A percentile compares a stretch with the other conserved stretches of the same genome.
Conservation (phyloP, 202 grass and related monocot species). For the Bolboschoenoplectus hybrid region DNA sequence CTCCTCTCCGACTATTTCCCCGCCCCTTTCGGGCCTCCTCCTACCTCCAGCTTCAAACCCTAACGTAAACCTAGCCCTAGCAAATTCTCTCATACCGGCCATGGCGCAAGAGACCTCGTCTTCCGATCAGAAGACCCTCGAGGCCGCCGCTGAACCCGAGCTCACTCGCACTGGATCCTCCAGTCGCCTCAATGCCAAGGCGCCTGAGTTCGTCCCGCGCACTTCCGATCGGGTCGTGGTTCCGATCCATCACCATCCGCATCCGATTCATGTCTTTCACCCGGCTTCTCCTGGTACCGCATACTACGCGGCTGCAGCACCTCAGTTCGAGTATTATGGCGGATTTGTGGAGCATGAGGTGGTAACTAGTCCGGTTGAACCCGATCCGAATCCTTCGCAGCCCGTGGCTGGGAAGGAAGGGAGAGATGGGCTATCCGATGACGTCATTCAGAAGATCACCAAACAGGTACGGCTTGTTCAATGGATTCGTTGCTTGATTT, state of each 20-base stretch:
- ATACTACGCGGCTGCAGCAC: conserved; percentile 55
- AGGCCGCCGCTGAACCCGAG: conserved; percentile 42
- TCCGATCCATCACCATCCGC: conserved; percentile 38
- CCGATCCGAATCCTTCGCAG: conserved; percentile 18
- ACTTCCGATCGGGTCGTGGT: conserved; percentile 26
- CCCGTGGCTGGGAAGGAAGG: conserved; percentile 34
- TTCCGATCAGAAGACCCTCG: conserved; percentile 41
- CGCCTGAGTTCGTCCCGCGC: conserved; percentile 87
- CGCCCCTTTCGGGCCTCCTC: conserved; percentile 34
- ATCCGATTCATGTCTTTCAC: conserved; percentile 65
- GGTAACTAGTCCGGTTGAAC: conserved; percentile 41
- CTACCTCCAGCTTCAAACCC: conserved; percentile 12
- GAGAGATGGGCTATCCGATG: conserved; percentile 67
- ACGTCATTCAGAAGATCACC: conserved; percentile 78
- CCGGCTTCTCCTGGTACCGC: conserved; percentile 48
- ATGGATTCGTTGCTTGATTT: conserved; percentile 31
- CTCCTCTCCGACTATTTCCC: conserved; percentile 21
- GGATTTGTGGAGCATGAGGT: conserved; percentile 56
- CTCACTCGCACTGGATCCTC: conserved; percentile 69
- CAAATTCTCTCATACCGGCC: conserved; percentile 27
- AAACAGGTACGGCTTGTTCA: conserved; percentile 64
- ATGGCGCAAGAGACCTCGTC: conserved; percentile 51
- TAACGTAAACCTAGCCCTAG: conserved; percentile 29
- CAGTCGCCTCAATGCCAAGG: conserved; percentile 87
- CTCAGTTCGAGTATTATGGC: conserved; percentile 69